A percentile compares a stretch with the other conserved stretches of the same genome.
These are phyloP conservation scores for Daldinia concentrica DNA, from an alignment of 495 filamentous ascomycete genomes.

Conservation along the genomic window DNA sequence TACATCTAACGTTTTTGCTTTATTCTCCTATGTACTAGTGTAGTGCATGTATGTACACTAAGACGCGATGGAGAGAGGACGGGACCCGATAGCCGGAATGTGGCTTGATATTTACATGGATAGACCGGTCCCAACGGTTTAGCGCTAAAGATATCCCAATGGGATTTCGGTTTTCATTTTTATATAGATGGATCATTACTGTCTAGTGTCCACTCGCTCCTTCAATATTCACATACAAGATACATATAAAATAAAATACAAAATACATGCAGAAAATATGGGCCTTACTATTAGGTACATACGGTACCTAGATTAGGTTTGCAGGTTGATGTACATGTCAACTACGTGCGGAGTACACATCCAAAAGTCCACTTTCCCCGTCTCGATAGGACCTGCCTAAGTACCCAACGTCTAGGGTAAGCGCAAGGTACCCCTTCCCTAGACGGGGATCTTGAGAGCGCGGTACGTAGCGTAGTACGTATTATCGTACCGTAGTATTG, in stretches of 20 bases:
- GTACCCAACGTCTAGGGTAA: constrained; percentile 9
- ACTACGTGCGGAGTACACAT: constrained; percentile 30
- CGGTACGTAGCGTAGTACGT: constrained; percentile 24
- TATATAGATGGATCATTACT: neutral
- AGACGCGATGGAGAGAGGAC: neutral
- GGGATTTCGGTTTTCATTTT: neutral
- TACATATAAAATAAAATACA: too few species aligned
- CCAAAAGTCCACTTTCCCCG: constrained; percentile 25
- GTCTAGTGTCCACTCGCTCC: neutral
- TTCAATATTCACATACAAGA: neutral
- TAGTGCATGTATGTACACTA: too few species aligned
- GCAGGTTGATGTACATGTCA: constrained; percentile 29
- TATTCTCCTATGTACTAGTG: neutral
- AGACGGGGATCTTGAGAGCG: constrained; percentile 35
- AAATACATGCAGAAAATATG: neutral
- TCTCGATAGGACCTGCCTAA: constrained; percentile 15
- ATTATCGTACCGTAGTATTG: constrained; percentile 32
- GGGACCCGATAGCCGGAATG: neutral
- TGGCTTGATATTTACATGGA: constrained; percentile 18
- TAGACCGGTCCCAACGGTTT: constrained; percentile 1
- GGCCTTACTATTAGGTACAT: too few species aligned
- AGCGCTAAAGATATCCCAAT: constrained; percentile 38
- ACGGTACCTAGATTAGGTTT: constrained; percentile 4
- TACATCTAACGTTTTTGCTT: neutral
- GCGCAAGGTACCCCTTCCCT: constrained; percentile 20